Base-by-base conservation (phyloP, 1,139 yeast species). In the Yamadazyma triangularis region DNA sequence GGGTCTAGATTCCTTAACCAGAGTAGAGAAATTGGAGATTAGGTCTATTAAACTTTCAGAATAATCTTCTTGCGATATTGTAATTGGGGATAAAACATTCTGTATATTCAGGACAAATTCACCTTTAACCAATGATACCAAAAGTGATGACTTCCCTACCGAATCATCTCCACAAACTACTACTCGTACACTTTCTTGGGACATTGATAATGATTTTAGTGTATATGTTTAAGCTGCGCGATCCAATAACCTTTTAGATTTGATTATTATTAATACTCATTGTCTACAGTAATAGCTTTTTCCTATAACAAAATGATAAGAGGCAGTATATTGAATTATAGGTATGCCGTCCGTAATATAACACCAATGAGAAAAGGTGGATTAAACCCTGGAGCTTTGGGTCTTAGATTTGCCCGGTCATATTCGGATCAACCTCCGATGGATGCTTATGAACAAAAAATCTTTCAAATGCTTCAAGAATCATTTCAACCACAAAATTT, bases 81-180 rank as follows among this genome's bases (percentile, higher is more conserved):
- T 80, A 13, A 91, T 77, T 4, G 94, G 85, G 0, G 96, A 95
- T 6, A 91, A 58, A 2, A 84, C 79, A 31, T 79, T 74, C 48
- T 84, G 93, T 24, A 86, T 72, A 39, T 78, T 79, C 1, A 89
- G 78, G 0, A 84, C 79, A 49, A 77, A 86, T 21, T 77, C 72
- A 44, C 85, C 96, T 54, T 87, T 89, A 24, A 87, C 79, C 15
- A 91, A 64, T 0, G 94, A 70, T 0, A 93, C 79, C 23, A 91
- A 77, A 26, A 91, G 59, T 16, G 89, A 67, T 8, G 82, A 79
- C 51, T 86, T 86, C 1, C 96, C 95, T 9, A 86, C 95, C 6
- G 81, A 85, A 40, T 87, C 95, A 56, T 91, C 98, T n/a, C 98
- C 98, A 55, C 96, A 88, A 0, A 91, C 82, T 2, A 87, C 95